Conservation (phyloP, 2,329 filamentous ascomycete species). For the Emericellopsis cladophorae region DNA sequence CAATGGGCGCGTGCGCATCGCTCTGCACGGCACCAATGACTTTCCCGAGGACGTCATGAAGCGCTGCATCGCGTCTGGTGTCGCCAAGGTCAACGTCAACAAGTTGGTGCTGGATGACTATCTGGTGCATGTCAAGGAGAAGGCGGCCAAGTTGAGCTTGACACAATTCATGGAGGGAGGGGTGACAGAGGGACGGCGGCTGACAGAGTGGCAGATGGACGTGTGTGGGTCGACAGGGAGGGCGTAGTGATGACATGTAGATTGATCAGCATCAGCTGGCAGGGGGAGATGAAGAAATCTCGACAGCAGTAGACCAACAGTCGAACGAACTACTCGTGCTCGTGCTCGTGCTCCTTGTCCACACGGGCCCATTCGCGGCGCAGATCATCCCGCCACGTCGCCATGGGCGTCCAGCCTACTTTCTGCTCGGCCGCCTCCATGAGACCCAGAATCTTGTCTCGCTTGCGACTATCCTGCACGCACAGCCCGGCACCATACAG, state of each 20-base stretch:
- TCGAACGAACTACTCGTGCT: background rate
- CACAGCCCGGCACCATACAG: constrained; percentile 28
- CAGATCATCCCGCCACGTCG: constrained; percentile 17
- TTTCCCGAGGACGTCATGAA: constrained; percentile 36
- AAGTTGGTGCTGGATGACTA: constrained; percentile 34
- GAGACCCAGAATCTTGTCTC: constrained; percentile 19
- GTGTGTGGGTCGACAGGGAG: constrained; percentile 30
- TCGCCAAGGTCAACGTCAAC: constrained; percentile 47
- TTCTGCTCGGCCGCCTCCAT: constrained; percentile 20
- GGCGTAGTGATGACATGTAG: constrained; percentile 8
- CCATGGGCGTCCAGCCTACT: constrained; percentile 24
- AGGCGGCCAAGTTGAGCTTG: constrained; percentile 19
- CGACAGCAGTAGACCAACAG: no score
- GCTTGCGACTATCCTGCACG: constrained; percentile 20
- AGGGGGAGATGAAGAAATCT: no score
- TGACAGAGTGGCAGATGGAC: constrained; percentile 34
- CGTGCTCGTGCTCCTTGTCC: constrained; percentile 5
- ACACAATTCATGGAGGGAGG: constrained; percentile 31
- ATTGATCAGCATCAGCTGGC: no score
- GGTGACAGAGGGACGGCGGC: constrained; percentile 24
- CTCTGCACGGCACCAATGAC: constrained; percentile 44
- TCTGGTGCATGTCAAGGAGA: constrained; percentile 22
- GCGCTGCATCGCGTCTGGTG: constrained; percentile 35
- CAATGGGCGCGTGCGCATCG: constrained; percentile 26
- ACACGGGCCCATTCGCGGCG: constrained; percentile 14